Percentiles rank a stretch among this genome's conserved stretches.
Evolutionary conservation across 2,329 filamentous ascomycete species (phyloP).

Genomic region (Aspergillus caelatus): DNA sequence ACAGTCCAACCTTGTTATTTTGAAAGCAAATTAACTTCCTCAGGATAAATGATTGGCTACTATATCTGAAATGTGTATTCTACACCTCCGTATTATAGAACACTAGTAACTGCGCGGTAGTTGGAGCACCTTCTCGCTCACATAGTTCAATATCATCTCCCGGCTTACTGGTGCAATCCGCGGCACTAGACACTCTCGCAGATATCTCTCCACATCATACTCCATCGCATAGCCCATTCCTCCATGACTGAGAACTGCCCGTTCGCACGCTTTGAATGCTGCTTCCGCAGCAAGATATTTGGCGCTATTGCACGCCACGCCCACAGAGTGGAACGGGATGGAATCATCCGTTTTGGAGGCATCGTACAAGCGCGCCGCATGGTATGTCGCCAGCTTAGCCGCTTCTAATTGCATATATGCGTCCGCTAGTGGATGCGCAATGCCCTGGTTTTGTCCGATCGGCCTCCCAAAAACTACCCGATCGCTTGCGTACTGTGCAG

Average conservation of each 20-base stretch:
- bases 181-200: slow-evolving; percentile 62
- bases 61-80: too few relatives aligned
- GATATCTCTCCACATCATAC: slow-evolving; percentile 64
- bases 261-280: slow-evolving; percentile 62
- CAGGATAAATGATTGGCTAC: too few relatives aligned
- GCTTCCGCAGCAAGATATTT: slow-evolving; percentile 68
- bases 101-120: slow-evolving; percentile 47
- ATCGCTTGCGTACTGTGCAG: slow-evolving; percentile 66
- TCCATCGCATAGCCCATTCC: slow-evolving; percentile 67
- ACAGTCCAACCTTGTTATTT: too few relatives aligned
- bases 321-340: slow-evolving; percentile 60
- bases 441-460: slow-evolving; percentile 63
- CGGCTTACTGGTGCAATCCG: slow-evolving; percentile 62
- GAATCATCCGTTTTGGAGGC: slow-evolving; percentile 53
- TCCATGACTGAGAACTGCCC: slow-evolving; percentile 59
- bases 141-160: slow-evolving; percentile 52
- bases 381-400: slow-evolving; percentile 63
- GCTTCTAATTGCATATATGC: slow-evolving; percentile 65
- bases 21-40: too few relatives aligned
- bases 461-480: slow-evolving; percentile 62
- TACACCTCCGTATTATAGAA: background rate
- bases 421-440: slow-evolving; percentile 61
- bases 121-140: slow-evolving; percentile 48
- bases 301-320: slow-evolving; percentile 68
- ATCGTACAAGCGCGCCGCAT: slow-evolving; percentile 63